phyloP scores from a whole-genome alignment of 306 rosid genomes.

The Myrica gale region DNA sequence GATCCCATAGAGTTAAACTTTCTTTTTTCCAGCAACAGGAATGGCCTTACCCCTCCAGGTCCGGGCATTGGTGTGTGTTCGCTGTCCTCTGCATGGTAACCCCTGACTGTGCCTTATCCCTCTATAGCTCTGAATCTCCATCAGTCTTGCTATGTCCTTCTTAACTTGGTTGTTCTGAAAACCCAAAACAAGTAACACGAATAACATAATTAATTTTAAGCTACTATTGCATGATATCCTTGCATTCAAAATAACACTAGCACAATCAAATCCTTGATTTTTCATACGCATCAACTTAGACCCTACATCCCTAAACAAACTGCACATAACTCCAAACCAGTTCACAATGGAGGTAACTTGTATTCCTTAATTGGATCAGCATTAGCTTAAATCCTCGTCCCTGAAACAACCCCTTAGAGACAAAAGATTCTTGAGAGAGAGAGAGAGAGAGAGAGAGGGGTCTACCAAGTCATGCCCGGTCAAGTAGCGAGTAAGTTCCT shows the following conservation, averaged over 20 bases:
- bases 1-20: slow-evolving; percentile 5
- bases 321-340: neutral
- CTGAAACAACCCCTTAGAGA: neutral
- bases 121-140: slow-evolving; percentile 52
- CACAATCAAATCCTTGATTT: neutral
- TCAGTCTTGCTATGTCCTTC: slow-evolving; percentile 50
- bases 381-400: neutral
- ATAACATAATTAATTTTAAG: neutral
- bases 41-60: slow-evolving; percentile 48
- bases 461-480: slow-evolving; percentile 65
- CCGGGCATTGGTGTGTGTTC: slow-evolving; percentile 63
- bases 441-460: slow-evolving; percentile 8
- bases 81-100: slow-evolving; percentile 64
- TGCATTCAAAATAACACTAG: neutral
- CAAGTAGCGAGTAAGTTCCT: slow-evolving; percentile 57
- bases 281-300: neutral
- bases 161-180: slow-evolving; percentile 45
- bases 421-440: neutral
- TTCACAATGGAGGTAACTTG: neutral
- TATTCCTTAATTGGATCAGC: neutral
- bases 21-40: slow-evolving; percentile 23
- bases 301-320: neutral
- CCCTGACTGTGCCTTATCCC: slow-evolving; percentile 54
- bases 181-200: neutral
- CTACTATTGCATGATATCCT: neutral